These are phyloP conservation scores for Ilyonectria destructans DNA, from an alignment of 2,329 filamentous ascomycete species.

Conservation along the genomic window DNA sequence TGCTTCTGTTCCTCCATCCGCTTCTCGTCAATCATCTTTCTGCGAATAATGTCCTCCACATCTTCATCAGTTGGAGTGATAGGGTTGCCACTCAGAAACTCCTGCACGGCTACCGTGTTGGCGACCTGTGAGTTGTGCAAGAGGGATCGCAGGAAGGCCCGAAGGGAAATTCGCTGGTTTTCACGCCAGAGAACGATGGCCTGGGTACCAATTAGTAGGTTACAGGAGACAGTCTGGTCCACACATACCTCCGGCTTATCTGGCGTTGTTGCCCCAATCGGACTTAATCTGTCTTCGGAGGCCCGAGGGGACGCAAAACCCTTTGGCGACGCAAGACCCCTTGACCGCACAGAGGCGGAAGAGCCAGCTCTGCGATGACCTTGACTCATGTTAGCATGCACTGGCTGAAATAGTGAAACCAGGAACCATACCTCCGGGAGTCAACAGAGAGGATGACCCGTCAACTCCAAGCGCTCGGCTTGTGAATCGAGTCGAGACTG, in stretches of 20 bases:
- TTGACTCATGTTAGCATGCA: slow-evolving; percentile 34
- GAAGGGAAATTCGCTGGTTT: slow-evolving; percentile 90
- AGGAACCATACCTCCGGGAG: slow-evolving; percentile 45
- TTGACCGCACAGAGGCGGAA: slow-evolving; percentile 52
- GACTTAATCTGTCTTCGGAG: slow-evolving; percentile 54
- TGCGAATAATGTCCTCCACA: slow-evolving; percentile 82
- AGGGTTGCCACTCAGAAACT: slow-evolving; percentile 85
- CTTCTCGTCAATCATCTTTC: slow-evolving; percentile 89
- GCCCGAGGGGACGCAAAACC: slow-evolving; percentile 50
- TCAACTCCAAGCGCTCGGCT: slow-evolving; percentile 50
- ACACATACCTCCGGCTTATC: slow-evolving; percentile 48
- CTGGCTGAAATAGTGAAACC: neutral
- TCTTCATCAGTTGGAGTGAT: slow-evolving; percentile 87
- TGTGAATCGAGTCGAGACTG: slow-evolving; percentile 79
- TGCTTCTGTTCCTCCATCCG: slow-evolving; percentile 92
- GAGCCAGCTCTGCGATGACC: slow-evolving; percentile 48
- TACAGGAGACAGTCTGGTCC: neutral
- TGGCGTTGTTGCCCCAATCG: slow-evolving; percentile 40
- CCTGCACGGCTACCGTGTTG: slow-evolving; percentile 84
- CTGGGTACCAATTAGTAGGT: slow-evolving; percentile 54
- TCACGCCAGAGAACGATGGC: slow-evolving; percentile 83
- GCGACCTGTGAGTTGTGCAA: slow-evolving; percentile 89
- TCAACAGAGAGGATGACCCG: slow-evolving; percentile 47
- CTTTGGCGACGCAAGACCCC: slow-evolving; percentile 50
- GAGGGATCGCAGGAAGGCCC: slow-evolving; percentile 90